Conservation (phyloP, 2,329 filamentous ascomycete species). For the Talaromyces albobiverticillius region DNA sequence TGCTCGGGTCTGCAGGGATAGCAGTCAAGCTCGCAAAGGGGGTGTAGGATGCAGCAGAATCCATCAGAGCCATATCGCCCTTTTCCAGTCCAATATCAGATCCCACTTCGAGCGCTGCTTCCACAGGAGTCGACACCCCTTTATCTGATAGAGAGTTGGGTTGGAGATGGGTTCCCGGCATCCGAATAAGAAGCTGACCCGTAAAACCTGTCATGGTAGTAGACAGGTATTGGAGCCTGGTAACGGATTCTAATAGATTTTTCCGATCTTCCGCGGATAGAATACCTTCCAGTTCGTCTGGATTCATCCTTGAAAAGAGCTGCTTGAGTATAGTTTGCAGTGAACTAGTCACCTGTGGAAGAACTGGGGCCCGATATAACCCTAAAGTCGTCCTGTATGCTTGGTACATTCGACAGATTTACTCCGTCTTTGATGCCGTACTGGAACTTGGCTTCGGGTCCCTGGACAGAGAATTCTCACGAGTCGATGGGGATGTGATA, state of each 20-base stretch:
- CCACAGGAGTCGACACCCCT: not conserved
- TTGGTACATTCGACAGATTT: not conserved
- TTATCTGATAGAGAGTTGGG: conserved; percentile 20
- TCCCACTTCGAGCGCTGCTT: not conserved
- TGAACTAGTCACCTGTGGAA: not conserved
- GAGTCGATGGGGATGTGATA: not conserved
- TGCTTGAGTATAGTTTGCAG: not conserved
- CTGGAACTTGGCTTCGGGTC: not conserved
- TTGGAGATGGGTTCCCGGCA: conserved; percentile 41
- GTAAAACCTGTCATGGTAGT: conserved; percentile 32
- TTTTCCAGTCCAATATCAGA: not conserved
- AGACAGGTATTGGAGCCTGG: conserved; percentile 25
- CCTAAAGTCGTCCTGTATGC: not conserved
- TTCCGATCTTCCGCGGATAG: not conserved
- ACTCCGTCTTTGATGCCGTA: not conserved
- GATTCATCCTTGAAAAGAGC: not conserved
- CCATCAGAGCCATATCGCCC: not conserved
- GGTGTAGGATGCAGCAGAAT: not conserved
- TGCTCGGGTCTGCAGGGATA: not conserved
- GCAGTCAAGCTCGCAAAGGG: not conserved
- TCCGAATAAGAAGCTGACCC: conserved; percentile 30
- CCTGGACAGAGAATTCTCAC: not conserved
- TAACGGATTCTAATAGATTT: not conserved
- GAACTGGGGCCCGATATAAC: not conserved
- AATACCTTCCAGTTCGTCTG: not conserved